phyloP scores from a whole-genome alignment of 2,329 filamentous ascomycete genomes.

The Ceratocystiopsis brevicomis region DNA sequence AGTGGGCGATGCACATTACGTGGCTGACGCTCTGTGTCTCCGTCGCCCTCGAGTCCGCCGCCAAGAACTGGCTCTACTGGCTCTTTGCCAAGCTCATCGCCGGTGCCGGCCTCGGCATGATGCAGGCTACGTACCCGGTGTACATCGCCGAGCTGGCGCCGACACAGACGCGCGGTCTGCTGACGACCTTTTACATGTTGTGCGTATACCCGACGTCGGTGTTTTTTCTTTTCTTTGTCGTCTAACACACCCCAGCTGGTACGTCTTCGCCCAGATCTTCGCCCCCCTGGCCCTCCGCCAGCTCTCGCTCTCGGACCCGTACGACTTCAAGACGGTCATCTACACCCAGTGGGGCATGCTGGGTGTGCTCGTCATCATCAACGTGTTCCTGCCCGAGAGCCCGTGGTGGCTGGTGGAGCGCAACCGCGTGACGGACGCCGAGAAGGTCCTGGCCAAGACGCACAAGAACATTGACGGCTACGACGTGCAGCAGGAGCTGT shows the following conservation, averaged over 20 bases:
- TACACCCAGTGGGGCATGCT: conserved; percentile 2
- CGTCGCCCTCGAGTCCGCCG: background rate
- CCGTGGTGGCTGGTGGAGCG: background rate
- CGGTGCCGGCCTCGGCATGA: conserved; percentile 2
- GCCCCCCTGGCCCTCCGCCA: background rate
- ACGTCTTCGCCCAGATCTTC: conserved; percentile 1
- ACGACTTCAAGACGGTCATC: conserved; percentile 1
- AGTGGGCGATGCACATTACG: conserved; percentile 1
- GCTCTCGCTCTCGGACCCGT: background rate
- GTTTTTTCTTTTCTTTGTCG: too few species aligned
- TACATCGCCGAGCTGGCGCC: conserved; percentile 1
- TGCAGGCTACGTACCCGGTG: conserved; percentile 1
- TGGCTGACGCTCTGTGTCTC: conserved; percentile 1
- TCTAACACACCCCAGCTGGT: background rate
- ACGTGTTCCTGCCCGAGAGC: background rate
- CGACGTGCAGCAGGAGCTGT: background rate
- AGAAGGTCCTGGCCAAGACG: background rate
- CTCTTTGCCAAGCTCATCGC: conserved; percentile 2
- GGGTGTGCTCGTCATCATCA: background rate
- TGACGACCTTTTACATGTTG: background rate
- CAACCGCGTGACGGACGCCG: background rate
- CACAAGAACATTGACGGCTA: background rate
- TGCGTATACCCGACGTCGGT: background rate
- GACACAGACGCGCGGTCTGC: background rate
- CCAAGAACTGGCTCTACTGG: conserved; percentile 1